phyloP scores from a whole-genome alignment of 1,284 basidiomycete genomes.

The Marasmius oreades region DNA sequence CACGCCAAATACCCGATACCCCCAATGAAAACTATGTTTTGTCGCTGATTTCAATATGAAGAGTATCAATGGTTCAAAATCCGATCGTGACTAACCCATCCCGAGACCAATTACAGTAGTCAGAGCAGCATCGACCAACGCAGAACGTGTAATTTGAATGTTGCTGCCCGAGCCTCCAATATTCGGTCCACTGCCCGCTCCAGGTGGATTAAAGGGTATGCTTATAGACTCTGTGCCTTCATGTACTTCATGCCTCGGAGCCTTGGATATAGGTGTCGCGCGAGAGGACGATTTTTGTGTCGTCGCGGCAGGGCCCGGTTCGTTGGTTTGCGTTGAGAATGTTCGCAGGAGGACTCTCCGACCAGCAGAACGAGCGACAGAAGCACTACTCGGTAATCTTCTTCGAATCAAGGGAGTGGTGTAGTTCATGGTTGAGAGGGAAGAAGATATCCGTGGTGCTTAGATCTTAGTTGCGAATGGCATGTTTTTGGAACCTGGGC shows the following conservation, averaged over 20 bases:
- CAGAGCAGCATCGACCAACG: slow-evolving; percentile 50
- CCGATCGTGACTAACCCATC: slow-evolving; percentile 40
- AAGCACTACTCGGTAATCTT: too few relatives aligned
- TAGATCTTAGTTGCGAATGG: too few relatives aligned
- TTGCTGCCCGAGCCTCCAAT: slow-evolving; percentile 27
- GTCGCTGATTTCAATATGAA: slow-evolving; percentile 1
- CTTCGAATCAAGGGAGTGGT: too few relatives aligned
- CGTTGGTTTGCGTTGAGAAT: too few relatives aligned
- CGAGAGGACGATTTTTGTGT: slow-evolving; percentile 4
- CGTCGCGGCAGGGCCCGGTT: too few relatives aligned
- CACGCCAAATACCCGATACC: slow-evolving; percentile 71
- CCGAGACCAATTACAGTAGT: slow-evolving; percentile 59
- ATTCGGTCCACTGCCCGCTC: slow-evolving; percentile 29
- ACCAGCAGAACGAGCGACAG: too few relatives aligned
- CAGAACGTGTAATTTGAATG: slow-evolving; percentile 36
- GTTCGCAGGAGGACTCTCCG: too few relatives aligned
- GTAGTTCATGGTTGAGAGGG: too few relatives aligned
- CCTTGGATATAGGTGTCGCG: slow-evolving; percentile 5
- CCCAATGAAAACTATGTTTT: slow-evolving; percentile 54
- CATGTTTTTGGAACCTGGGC: too few relatives aligned
- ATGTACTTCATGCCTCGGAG: slow-evolving; percentile 32
- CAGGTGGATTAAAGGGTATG: slow-evolving; percentile 39
- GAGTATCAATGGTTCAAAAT: neutral
- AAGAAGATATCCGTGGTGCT: too few relatives aligned
- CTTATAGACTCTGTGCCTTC: slow-evolving; percentile 33